These are phyloP conservation scores for Takashimella koratensis DNA, from an alignment of 1,284 basidiomycete genomes.

Conservation along the genomic window DNA sequence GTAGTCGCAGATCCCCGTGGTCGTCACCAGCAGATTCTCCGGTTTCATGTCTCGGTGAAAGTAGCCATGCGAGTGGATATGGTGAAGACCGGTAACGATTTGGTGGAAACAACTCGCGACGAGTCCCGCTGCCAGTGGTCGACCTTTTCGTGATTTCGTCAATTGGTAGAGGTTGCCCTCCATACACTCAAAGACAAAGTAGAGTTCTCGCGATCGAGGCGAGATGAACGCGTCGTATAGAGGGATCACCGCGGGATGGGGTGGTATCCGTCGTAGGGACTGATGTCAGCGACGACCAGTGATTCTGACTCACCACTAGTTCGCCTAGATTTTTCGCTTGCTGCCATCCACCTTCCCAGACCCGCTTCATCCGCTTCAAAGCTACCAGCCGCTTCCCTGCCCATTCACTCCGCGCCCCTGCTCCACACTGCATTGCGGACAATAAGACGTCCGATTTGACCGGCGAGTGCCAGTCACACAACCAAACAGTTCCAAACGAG, in stretches of 20 bases:
- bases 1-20: conserved; percentile 93
- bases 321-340: conserved; percentile 95
- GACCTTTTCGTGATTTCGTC: conserved; percentile 92
- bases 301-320: conserved; percentile 70
- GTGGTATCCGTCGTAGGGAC: conserved; percentile 90
- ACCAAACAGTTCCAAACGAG: conserved; percentile 95
- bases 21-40: conserved; percentile 99
- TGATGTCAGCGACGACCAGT: conserved; percentile 50
- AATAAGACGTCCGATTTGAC: conserved; percentile 80
- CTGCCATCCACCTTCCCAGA: conserved; percentile 95
- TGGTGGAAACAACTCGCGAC: conserved; percentile 93
- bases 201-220: conserved; percentile 87
- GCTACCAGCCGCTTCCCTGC: conserved; percentile 91
- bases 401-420: conserved; percentile 83
- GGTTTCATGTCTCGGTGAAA: conserved; percentile 99
- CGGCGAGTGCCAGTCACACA: conserved; percentile 98
- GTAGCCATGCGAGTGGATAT: conserved; percentile 89
- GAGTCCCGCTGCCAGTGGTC: conserved; percentile 89
- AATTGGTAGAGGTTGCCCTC: conserved; percentile 99
- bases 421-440: conserved; percentile 82
- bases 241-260: conserved; percentile 96
- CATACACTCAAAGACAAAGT: conserved; percentile 99
- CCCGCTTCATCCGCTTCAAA: conserved; percentile 97
- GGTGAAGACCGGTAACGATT: conserved; percentile 82
- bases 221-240: conserved; percentile 98